These are phyloP conservation scores for Pythium grandisporangium DNA, from an alignment of 352 stramenopile species.

Conservation along the genomic window DNA sequence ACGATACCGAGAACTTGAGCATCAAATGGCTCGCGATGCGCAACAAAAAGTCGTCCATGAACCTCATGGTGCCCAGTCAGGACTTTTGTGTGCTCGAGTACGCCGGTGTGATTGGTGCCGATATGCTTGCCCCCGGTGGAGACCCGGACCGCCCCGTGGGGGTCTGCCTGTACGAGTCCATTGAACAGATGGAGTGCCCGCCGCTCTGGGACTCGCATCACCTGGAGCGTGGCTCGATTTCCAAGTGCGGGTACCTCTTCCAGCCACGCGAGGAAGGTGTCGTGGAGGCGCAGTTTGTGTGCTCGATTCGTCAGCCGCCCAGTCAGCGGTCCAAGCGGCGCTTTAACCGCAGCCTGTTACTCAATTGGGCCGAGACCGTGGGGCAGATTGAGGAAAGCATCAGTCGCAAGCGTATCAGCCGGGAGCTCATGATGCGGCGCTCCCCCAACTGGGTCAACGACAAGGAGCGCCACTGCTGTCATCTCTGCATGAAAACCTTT, in stretches of 20 bases:
- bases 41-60: conserved; percentile 52
- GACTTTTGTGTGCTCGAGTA: conserved; percentile 81
- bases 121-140: conserved; percentile 43
- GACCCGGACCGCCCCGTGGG: conserved; percentile 28
- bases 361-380: conserved; percentile 64
- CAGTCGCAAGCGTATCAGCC: conserved; percentile 56
- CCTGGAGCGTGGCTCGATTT: conserved; percentile 60
- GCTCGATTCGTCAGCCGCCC: conserved; percentile 70
- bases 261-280: conserved; percentile 39
- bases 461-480: conserved; percentile 74
- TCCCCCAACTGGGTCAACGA: conserved; percentile 74
- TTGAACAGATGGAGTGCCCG: conserved; percentile 72
- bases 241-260: conserved; percentile 78
- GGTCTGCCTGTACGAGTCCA: conserved; percentile 74
- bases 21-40: conserved; percentile 75
- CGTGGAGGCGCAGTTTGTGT: conserved; percentile 71
- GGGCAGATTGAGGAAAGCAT: conserved; percentile 60
- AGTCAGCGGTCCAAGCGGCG: conserved; percentile 40
- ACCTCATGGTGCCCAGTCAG: conserved; percentile 25
- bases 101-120: conserved; percentile 44
- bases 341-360: conserved; percentile 52
- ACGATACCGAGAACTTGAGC: conserved; percentile 64
- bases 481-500: conserved; percentile 78
- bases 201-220: conserved; percentile 60
- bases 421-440: conserved; percentile 58